Evolutionary conservation across 352 stramenopile species (phyloP).

Genomic region (Vaucheria bursata): DNA sequence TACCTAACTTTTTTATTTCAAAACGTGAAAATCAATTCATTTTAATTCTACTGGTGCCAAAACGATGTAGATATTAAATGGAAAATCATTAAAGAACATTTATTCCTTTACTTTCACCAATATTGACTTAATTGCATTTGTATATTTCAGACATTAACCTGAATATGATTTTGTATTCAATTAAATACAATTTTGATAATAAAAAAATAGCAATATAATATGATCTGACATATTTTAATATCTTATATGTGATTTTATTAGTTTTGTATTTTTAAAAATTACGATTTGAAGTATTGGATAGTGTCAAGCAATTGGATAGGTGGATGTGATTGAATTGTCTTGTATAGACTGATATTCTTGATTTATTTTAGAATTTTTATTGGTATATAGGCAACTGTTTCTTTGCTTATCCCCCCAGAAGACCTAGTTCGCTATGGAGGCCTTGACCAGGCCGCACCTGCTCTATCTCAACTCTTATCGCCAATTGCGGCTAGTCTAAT

Average conservation of each 20-base stretch:
- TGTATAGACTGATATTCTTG: too few species aligned
- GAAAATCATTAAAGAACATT: neutral
- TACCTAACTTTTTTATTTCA: neutral
- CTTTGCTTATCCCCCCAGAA: neutral
- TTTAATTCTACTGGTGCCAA: neutral
- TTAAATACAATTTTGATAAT: neutral
- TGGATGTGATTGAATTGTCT: too few species aligned
- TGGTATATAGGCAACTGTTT: neutral
- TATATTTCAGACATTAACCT: neutral
- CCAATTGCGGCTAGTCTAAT: neutral
- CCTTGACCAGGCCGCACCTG: constrained; percentile 8
- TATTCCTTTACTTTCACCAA: neutral
- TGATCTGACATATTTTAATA: too few species aligned
- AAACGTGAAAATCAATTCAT: neutral
- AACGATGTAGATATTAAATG: neutral
- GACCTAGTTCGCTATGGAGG: constrained; percentile 11
- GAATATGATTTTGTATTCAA: neutral
- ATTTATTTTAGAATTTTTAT: too few species aligned
- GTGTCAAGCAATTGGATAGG: too few species aligned
- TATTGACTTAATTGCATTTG: neutral
- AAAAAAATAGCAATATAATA: too few species aligned
- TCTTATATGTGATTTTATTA: too few species aligned
- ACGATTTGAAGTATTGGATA: too few species aligned
- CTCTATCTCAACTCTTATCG: constrained; percentile 5
- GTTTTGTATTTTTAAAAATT: too few species aligned